Evolutionary conservation across 2,329 filamentous ascomycete species (phyloP).

Genomic region (Diaporthe longicolla): DNA sequence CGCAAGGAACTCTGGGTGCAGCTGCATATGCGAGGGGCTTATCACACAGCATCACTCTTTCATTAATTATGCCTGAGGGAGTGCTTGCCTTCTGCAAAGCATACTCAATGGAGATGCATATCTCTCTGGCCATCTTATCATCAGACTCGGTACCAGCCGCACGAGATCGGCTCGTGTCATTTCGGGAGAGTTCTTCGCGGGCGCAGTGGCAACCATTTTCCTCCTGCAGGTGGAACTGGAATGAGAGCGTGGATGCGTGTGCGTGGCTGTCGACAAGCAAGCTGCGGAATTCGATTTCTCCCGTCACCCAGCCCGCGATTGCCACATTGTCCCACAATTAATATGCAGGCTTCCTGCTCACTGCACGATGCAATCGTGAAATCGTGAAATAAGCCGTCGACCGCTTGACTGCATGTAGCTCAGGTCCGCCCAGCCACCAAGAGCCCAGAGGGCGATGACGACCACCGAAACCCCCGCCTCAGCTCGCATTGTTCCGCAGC

Average conservation of each 20-base stretch:
- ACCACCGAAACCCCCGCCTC: conserved; percentile 31
- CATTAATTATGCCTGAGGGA: conserved; percentile 25
- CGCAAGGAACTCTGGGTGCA: conserved; percentile 36
- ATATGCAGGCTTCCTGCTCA: conserved; percentile 36
- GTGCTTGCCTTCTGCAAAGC: conserved; percentile 12
- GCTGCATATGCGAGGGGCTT: conserved; percentile 41
- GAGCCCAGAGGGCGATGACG: conserved; percentile 27
- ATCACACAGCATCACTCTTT: conserved; percentile 36
- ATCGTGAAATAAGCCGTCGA: conserved; percentile 22
- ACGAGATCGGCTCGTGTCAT: neutral
- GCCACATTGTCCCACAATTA: conserved; percentile 40
- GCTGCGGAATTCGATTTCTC: conserved; percentile 8
- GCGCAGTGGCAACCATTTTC: neutral
- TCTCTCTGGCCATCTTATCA: conserved; percentile 5
- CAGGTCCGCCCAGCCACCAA: conserved; percentile 40
- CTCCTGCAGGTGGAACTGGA: conserved; percentile 9
- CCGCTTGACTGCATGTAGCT: conserved; percentile 26
- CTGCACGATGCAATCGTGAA: conserved; percentile 39
- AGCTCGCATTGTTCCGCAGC: conserved; percentile 31
- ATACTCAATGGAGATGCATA: neutral
- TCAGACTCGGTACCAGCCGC: conserved; percentile 24
- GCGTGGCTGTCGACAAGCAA: conserved; percentile 21
- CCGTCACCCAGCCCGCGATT: conserved; percentile 32
- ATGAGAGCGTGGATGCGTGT: neutral
- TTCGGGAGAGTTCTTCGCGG: conserved; percentile 13